Conservation (phyloP, 176 grass and related monocot species). For the Microstegium vimineum region DNA sequence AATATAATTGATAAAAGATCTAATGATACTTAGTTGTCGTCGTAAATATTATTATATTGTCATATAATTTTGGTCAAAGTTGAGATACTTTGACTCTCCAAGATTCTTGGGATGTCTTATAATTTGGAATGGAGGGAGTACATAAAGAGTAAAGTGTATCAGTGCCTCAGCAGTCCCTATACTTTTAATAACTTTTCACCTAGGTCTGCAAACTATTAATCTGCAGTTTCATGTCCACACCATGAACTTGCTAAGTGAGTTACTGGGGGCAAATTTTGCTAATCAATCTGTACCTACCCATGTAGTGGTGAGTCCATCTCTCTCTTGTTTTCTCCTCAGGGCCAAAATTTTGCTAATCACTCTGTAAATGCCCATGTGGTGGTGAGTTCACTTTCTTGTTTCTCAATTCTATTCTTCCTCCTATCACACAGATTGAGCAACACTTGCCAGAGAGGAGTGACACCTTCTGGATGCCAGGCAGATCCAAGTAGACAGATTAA, state of each 20-base stretch:
- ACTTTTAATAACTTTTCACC: not conserved
- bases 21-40: no score
- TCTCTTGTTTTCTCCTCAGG: not conserved
- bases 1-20: no score
- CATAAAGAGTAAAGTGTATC: not conserved
- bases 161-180: not conserved
- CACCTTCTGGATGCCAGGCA: not conserved
- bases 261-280: not conserved
- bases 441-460: not conserved
- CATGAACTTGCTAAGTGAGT: not conserved
- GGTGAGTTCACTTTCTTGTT: not conserved
- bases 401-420: not conserved
- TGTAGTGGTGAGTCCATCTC: not conserved
- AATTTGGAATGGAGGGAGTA: no score
- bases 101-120: no score
- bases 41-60: no score
- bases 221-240: not conserved
- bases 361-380: not conserved
- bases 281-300: not conserved
- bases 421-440: not conserved
- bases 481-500: not conserved
- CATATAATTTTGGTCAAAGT: no score
- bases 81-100: no score
- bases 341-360: not conserved
- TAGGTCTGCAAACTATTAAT: not conserved